phyloP scores from a whole-genome alignment of 2,329 filamentous ascomycete genomes.

The Exophiala sp. region DNA sequence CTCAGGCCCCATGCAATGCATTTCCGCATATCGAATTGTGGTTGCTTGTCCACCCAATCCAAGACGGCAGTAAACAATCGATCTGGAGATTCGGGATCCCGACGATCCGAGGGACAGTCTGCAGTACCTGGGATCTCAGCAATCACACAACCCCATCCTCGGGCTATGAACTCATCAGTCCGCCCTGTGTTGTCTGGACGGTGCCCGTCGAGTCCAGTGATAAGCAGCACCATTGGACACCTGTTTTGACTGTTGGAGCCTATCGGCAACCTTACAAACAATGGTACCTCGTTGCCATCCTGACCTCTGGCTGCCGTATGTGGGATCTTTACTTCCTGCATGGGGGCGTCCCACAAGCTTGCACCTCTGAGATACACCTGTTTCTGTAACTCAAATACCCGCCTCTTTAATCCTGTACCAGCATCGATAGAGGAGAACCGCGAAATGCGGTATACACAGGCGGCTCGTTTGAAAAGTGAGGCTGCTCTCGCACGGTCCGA shows the following conservation, averaged over 20 bases:
- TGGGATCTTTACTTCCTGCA: slow-evolving; percentile 39
- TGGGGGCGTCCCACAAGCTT: slow-evolving; percentile 46
- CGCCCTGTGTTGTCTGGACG: slow-evolving; percentile 60
- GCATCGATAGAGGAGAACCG: slow-evolving; percentile 55
- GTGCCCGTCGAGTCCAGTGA: slow-evolving; percentile 63
- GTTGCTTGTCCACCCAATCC: slow-evolving; percentile 54
- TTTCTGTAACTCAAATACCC: slow-evolving; percentile 66
- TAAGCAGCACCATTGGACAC: slow-evolving; percentile 52
- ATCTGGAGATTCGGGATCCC: slow-evolving; percentile 58
- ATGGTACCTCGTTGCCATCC: slow-evolving; percentile 37
- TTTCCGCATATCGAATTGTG: slow-evolving; percentile 54
- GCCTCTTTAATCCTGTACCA: slow-evolving; percentile 49
- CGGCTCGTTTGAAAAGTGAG: slow-evolving; percentile 66
- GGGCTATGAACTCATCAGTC: slow-evolving; percentile 58
- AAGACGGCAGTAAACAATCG: slow-evolving; percentile 61
- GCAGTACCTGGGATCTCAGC: slow-evolving; percentile 65
- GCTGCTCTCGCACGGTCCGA: slow-evolving; percentile 52
- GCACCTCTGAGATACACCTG: slow-evolving; percentile 58
- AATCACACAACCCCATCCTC: slow-evolving; percentile 62
- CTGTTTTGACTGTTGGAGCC: slow-evolving; percentile 30
- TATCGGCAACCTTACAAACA: slow-evolving; percentile 38
- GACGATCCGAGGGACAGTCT: slow-evolving; percentile 62
- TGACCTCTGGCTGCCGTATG: slow-evolving; percentile 35
- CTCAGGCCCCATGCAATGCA: slow-evolving; percentile 64
- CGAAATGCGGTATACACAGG: slow-evolving; percentile 67